Conservation (phyloP, 208 protist species). For the Acanthamoeba triangularis region DNA sequence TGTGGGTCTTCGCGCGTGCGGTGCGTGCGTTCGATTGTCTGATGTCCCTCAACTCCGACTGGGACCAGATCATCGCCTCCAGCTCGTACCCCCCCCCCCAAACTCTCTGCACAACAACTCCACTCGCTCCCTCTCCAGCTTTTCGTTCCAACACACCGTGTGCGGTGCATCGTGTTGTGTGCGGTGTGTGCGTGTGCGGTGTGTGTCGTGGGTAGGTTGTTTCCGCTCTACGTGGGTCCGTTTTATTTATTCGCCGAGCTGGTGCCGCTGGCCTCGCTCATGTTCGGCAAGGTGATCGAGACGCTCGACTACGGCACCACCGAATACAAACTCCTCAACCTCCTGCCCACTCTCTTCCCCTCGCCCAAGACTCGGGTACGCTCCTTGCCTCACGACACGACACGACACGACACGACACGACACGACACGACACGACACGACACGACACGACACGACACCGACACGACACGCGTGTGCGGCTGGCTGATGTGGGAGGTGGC, state of each 20-base stretch:
- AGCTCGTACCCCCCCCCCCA: not conserved
- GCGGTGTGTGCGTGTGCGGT: no score
- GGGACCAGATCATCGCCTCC: conserved; percentile 18
- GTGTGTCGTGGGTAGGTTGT: not conserved
- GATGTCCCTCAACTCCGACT: conserved; percentile 15
- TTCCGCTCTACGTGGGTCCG: conserved; percentile 52
- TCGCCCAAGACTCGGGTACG: not conserved
- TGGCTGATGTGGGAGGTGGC: no score
- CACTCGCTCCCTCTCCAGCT: no score
- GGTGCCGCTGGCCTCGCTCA: conserved; percentile 26
- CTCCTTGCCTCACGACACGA: not conserved
- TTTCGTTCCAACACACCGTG: no score
- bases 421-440: not conserved
- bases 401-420: not conserved
- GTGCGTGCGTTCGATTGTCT: conserved; percentile 40
- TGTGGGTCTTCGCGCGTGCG: conserved; percentile 22
- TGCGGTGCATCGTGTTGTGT: no score
- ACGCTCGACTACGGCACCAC: conserved; percentile 64
- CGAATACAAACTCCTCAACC: conserved; percentile 61
- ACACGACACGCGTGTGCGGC: no score
- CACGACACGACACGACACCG: no score
- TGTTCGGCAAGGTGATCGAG: conserved; percentile 67
- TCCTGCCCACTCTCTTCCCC: conserved; percentile 27
- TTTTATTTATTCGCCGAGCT: conserved; percentile 52
- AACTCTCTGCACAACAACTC: no score